Evolutionary conservation across 140 eudicot species (phyloP), one percentile per base, ranked within the genome.

Genomic region (Flaveria floridana): DNA sequence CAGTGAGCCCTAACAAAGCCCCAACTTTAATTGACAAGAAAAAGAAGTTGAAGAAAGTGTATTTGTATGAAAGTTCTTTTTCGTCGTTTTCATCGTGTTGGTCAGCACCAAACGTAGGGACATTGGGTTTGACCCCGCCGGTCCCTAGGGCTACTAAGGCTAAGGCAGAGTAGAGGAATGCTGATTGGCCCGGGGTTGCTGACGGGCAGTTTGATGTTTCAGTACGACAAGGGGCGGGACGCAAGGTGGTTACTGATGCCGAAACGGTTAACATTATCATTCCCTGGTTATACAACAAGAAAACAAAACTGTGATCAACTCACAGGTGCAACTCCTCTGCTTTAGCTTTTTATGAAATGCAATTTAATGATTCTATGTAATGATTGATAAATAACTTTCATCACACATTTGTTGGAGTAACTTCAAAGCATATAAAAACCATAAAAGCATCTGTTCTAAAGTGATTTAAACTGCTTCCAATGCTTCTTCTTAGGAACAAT

Each of bases 81-180:
- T 82, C 79, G 4, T 90, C 95, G 7, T 84, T 76, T 48, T 84
- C 89, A 14, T 90, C 95, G 12, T 84, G 89, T 68, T 90, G 97
- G 80, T 90, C 95, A 0, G 97, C 97, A 2, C 97, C 97, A 26
- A 90, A 88, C 0, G 97, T 73, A 41, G 97, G 89, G 74, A 90
- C 90, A 26, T 92, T 87, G 0, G 97, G 91, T 83, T 90, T 90
- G 82, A 90, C 89, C 23, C 97, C 97, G 1, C 97, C 95, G 0
- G 97, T 90, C 5, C 97, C 97, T 19, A 90, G 84, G 69, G 97
- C 97, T 13, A 90, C 88, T 10, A 90, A 90, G 26, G 82, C 91
- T 13, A 90, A 82, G 44, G 97, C 79, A 9, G 78, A 75, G 80
- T 80, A 88, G 13, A 90, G 88, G 76, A 90, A 84, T 8, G 81